Evolutionary conservation across 345 rosid genomes (phyloP), one percentile per base, ranked within the genome.

Genomic region (Barbarea vulgaris): DNA sequence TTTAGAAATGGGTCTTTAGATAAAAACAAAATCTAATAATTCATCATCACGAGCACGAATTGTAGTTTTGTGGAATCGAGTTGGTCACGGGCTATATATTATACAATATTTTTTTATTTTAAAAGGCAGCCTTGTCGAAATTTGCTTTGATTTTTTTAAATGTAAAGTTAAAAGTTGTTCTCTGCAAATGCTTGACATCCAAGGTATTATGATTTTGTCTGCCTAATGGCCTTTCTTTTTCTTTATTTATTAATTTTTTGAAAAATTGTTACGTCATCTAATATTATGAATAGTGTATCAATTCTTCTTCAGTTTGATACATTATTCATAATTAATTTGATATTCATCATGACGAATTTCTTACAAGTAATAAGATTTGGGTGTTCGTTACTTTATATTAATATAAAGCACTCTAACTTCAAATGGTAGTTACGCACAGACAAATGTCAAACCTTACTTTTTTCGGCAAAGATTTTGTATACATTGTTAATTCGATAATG

Each of bases 21-120:
- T 61, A 68, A 60, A 60, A 36, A 60, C 79, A 75, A 75, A 60
- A 46, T 67, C 69, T 61, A 41, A 68, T 76, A 21, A 68, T 68
- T 68, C 56, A 76, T 31, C 19, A 7, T 76, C 74, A 76, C 79
- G 79, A 76, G 74, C 68, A 33, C 46, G 50, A 22, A 63, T 69
- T 69, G 57, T 76, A 48, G 25, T 44, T 59, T 41, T 61, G 5
- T 76, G 46, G 56, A 15, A 68, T 68, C 54, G 61, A 51, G 68
- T 68, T 60, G 9, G 64, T 76, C 75, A 76, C 69, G 79, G 79
- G 39, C 28, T 60, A 42, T 42, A 42, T 42, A 42, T 42, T 42
- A 42, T 42, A 42, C 1, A 4, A 1, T 5, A 42, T 12, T 39
- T 39, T n/a, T 37, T 39, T 4, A 15, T 15, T 57, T 13, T 14